phyloP scores from a whole-genome alignment of 169 alveolate genomes.

The Eimeria praecox region DNA sequence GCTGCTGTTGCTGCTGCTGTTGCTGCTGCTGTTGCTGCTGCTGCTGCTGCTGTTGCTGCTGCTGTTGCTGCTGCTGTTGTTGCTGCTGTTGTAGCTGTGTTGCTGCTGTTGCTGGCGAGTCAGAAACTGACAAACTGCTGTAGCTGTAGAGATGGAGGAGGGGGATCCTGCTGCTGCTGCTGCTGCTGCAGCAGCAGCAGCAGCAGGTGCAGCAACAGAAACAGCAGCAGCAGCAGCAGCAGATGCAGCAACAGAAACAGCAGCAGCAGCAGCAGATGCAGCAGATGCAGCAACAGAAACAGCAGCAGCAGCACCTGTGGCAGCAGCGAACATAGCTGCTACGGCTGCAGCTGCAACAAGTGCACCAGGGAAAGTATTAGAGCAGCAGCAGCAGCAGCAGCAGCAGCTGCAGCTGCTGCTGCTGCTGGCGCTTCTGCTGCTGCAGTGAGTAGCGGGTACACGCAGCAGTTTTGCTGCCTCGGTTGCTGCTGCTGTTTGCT shows the following conservation, averaged over 20 bases:
- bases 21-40: not conserved
- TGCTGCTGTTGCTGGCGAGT: not conserved
- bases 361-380: not conserved
- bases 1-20: conserved; percentile 8
- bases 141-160: not conserved
- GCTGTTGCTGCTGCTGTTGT: conserved; percentile 10
- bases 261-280: conserved; percentile 3
- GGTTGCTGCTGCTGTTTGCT: not conserved
- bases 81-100: not conserved
- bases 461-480: not conserved
- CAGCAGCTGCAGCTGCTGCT: not conserved
- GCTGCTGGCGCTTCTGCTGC: conserved; percentile 16
- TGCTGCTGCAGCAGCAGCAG: conserved; percentile 21
- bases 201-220: too few relatives aligned
- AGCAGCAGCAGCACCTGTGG: conserved; percentile 26
- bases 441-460: not conserved
- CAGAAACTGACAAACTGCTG: not conserved
- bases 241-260: not conserved
- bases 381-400: conserved; percentile 2
- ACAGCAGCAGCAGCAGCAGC: conserved; percentile 41
- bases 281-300: not conserved
- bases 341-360: not conserved
- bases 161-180: not conserved
- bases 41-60: not conserved
- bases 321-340: not conserved